Evolutionary conservation across 805 yeast genomes (phyloP).

Genomic region (Lipomyces yamadae): DNA sequence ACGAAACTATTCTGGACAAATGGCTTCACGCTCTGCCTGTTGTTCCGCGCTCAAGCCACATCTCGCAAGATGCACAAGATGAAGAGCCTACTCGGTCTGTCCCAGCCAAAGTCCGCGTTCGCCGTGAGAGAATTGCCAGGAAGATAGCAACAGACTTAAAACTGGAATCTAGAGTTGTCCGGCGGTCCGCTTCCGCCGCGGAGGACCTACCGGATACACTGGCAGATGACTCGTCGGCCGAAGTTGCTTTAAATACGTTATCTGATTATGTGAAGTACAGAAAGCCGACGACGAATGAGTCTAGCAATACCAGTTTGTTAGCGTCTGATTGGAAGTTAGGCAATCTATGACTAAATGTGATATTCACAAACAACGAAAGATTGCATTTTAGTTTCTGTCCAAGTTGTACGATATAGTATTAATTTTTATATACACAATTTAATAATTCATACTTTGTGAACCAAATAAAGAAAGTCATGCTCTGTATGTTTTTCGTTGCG

Average conservation of each 20-base stretch:
- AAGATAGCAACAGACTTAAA: conserved; percentile 34
- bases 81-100: conserved; percentile 21
- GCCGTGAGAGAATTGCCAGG: conserved; percentile 32
- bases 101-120: conserved; percentile 36
- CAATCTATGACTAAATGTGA: not conserved
- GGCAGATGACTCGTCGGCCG: conserved; percentile 7
- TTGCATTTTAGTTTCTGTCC: not conserved
- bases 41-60: not conserved
- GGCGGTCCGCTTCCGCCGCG: too few species aligned
- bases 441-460: not conserved
- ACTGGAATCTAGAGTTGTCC: conserved; percentile 25
- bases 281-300: not conserved
- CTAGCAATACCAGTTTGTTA: conserved; percentile 15
- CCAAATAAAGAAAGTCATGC: not conserved
- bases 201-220: not conserved
- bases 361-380: not conserved
- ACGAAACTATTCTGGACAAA: conserved; percentile 31
- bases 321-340: conserved; percentile 14
- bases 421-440: conserved; percentile 1
- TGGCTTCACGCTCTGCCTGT: conserved; percentile 40
- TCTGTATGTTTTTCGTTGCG: conserved; percentile 8
- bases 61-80: not conserved
- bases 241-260: conserved; percentile 1
- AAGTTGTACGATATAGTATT: not conserved
- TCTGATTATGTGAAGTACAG: conserved; percentile 14